These are phyloP conservation scores for Rhynchosporium secalis DNA, from an alignment of 2,329 filamentous ascomycete species.

Conservation along the genomic window DNA sequence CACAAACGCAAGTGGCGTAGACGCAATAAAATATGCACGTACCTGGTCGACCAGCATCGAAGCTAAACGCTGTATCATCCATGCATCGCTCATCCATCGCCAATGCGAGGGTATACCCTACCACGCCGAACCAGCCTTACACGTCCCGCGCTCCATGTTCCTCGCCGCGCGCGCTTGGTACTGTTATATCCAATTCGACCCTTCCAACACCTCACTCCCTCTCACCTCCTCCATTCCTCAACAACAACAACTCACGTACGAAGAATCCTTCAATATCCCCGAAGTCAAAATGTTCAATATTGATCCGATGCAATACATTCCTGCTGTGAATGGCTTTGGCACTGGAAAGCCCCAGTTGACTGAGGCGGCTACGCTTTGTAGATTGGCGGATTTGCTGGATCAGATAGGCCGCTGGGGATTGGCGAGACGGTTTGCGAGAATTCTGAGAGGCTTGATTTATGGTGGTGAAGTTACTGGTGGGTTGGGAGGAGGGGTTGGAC, in stretches of 20 bases:
- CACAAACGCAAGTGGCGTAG: constrained; percentile 6
- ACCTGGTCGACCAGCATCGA: constrained; percentile 20
- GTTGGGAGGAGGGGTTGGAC: neutral
- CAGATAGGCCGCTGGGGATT: constrained; percentile 13
- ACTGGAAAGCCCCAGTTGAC: constrained; percentile 12
- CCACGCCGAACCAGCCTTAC: constrained; percentile 24
- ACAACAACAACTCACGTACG: neutral
- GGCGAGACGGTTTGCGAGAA: constrained; percentile 10
- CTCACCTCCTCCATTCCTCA: neutral
- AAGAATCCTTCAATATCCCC: constrained; percentile 15
- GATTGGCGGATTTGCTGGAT: constrained; percentile 12
- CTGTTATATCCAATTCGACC: constrained; percentile 18
- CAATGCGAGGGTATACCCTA: constrained; percentile 19
- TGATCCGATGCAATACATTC: constrained; percentile 14
- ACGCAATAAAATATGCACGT: constrained; percentile 9
- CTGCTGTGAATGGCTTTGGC: constrained; percentile 8
- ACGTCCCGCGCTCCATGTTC: constrained; percentile 26
- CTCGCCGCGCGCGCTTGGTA: constrained; percentile 16
- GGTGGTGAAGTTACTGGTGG: neutral
- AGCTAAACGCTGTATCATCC: constrained; percentile 25
- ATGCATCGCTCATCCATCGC: constrained; percentile 22
- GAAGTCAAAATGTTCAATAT: constrained; percentile 18
- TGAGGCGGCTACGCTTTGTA: constrained; percentile 13
- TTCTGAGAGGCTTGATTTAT: constrained; percentile 9
- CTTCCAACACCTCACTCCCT: neutral